A percentile compares a stretch with the other conserved stretches of the same genome.
Conservation (phyloP, 2,329 filamentous ascomycete genomes). For the Monilinia fructigena region DNA sequence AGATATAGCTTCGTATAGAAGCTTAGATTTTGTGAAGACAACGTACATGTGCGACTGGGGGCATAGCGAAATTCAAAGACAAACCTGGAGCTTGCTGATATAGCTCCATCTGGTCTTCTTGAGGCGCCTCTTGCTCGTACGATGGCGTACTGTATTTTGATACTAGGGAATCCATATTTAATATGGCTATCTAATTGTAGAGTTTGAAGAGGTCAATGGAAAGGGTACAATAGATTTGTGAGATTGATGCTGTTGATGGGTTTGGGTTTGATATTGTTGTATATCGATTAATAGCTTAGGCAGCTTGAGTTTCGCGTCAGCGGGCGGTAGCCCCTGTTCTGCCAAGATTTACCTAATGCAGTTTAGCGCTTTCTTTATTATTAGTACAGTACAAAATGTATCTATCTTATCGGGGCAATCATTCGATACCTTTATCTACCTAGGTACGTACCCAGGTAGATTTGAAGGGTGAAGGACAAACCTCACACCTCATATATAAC, state of each 20-base stretch:
- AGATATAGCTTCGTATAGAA: conserved; percentile 22
- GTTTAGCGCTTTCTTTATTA: not conserved
- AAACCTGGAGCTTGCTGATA: conserved; percentile 70
- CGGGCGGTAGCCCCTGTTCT: conserved; percentile 4
- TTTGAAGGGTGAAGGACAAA: no score
- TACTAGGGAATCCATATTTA: conserved; percentile 84
- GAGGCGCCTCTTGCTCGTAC: conserved; percentile 66
- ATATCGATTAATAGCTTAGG: conserved; percentile 28
- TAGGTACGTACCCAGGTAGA: no score
- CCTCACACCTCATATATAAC: no score
- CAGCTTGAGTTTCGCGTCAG: conserved; percentile 35
- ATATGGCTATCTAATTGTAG: not conserved
- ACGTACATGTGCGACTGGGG: conserved; percentile 83
- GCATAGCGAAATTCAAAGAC: conserved; percentile 91
- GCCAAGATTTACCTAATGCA: not conserved
- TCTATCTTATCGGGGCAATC: not conserved
- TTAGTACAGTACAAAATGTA: not conserved
- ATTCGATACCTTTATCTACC: not conserved
- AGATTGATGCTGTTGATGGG: conserved; percentile 15
- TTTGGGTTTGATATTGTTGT: conserved; percentile 36
- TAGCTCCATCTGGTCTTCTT: conserved; percentile 73
- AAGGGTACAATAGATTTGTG: not conserved
- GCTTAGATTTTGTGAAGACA: conserved; percentile 20
- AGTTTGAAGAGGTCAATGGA: not conserved
- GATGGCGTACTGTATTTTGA: conserved; percentile 83